Conservation (phyloP, 2,329 filamentous ascomycete species). For the Penicillium sp. region DNA sequence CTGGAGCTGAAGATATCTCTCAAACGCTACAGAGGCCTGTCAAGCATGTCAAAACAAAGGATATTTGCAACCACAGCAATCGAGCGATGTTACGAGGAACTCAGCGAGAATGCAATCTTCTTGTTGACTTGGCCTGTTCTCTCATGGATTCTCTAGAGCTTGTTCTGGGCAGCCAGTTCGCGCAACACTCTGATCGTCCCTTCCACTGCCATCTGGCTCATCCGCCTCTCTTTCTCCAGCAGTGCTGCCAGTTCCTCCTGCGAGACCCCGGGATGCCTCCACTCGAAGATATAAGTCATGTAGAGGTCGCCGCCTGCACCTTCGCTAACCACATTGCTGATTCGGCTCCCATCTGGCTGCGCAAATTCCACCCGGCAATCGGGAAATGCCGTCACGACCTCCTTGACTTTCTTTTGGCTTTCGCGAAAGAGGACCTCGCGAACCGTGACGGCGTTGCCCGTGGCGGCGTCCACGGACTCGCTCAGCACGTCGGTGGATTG, state of each 20-base stretch:
- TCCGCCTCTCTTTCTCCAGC: conserved; percentile 20
- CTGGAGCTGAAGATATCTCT: no score
- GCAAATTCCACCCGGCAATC: conserved; percentile 29
- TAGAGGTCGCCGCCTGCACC: conserved; percentile 35
- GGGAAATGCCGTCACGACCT: conserved; percentile 27
- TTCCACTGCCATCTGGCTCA: conserved; percentile 22
- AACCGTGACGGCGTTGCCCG: conserved; percentile 26
- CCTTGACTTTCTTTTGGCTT: conserved; percentile 22
- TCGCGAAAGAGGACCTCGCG: conserved; percentile 33
- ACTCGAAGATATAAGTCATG: conserved; percentile 45
- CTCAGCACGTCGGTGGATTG: conserved; percentile 28
- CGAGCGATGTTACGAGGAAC: no score
- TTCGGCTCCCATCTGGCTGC: conserved; percentile 26
- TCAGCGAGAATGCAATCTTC: no score
- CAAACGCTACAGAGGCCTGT: no score
- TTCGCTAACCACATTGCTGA: conserved; percentile 32
- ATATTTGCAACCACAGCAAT: no score
- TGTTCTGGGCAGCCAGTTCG: conserved; percentile 16
- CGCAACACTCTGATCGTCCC: conserved; percentile 22
- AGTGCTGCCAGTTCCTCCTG: conserved; percentile 13
- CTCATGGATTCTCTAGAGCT: conserved; percentile 9
- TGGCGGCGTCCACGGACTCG: conserved; percentile 19
- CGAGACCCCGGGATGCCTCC: conserved; percentile 32
- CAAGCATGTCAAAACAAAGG: no score
- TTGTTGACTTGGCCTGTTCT: no score